Base-by-base conservation (phyloP, 1,284 basidiomycete species). In the Pseudozyma sp. region DNA sequence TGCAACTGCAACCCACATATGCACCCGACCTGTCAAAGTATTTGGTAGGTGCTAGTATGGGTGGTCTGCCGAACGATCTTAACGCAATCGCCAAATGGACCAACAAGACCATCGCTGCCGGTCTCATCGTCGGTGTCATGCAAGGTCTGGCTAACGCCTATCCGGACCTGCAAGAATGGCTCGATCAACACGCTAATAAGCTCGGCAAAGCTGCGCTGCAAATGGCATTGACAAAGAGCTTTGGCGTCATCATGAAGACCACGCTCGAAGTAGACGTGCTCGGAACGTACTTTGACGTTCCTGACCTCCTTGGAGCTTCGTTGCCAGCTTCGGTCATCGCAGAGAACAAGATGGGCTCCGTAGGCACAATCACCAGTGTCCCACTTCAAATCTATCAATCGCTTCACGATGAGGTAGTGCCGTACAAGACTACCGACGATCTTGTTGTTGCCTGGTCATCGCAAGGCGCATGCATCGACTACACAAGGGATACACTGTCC, bases 371-470 rank as follows among this genome's bases (percentile, higher is more conserved):
- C 9, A 77, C 80, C 1, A 59, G 42, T 9, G 59, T 66, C 2
- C 74, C 80, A 4, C 74, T 79, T 25, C 76, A 71, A n/a, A 72
- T 83, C 54, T 81, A 77, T 64, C 78, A 82, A 16, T 70, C 76
- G 6, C 55, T 71, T 0, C 52, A 76, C 50, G 81, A 83, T 58
- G 71, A 78, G 34, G 74, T 82, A 14, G 80, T 83, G 35, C 81
- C 81, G 7, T 75, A 63, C 59, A 39, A 52, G 38, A 69, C 62
- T 2, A 76, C 73, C 6, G 65, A 77, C 51, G 58, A 65, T 16
- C 61, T 79, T 8, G 72, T 79, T 2, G 55, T 42, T 2, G 40
- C 52, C 1, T 79, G 76, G 77, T 64, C 59, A 38, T 39, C 53
- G 8, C 34, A 52, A 18, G 76, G 76, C 12, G 59, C 76, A 5